phyloP scores from a whole-genome alignment of 2,329 filamentous ascomycete genomes.

The Beauveria brongniartii region DNA sequence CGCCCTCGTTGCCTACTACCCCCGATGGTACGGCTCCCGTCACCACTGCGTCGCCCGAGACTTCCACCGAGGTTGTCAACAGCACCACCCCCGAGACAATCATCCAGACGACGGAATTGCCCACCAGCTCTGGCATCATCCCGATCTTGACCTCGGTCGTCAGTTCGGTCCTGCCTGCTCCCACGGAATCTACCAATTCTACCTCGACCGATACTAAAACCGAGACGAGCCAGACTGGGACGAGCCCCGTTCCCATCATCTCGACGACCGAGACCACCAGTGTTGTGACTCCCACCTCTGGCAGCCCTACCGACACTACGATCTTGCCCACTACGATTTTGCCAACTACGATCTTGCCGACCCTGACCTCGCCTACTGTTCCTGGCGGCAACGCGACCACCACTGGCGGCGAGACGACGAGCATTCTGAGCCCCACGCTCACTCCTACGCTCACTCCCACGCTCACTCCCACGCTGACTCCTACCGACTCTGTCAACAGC shows the following conservation, averaged over 20 bases:
- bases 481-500: not conserved
- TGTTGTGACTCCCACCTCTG: conserved; percentile 9
- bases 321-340: not conserved
- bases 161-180: not conserved
- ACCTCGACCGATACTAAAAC: not conserved
- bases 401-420: conserved; percentile 5
- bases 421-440: not conserved
- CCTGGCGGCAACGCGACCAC: conserved; percentile 7
- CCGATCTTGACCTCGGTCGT: conserved; percentile 11
- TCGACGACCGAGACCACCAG: not conserved
- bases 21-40: not conserved
- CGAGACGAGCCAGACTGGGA: not conserved
- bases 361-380: not conserved
- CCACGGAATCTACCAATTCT: not conserved
- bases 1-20: not conserved
- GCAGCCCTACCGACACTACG: conserved; percentile 13
- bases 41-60: not conserved
- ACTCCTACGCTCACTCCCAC: not conserved
- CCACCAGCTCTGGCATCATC: not conserved
- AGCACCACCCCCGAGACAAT: conserved; percentile 1
- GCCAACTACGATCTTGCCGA: conserved; percentile 1
- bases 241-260: not conserved
- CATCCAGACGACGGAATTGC: not conserved
- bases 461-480: not conserved
- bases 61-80: not conserved